phyloP scores from a whole-genome alignment of 805 yeast genomes.

The Metschnikowia gruessii region DNA sequence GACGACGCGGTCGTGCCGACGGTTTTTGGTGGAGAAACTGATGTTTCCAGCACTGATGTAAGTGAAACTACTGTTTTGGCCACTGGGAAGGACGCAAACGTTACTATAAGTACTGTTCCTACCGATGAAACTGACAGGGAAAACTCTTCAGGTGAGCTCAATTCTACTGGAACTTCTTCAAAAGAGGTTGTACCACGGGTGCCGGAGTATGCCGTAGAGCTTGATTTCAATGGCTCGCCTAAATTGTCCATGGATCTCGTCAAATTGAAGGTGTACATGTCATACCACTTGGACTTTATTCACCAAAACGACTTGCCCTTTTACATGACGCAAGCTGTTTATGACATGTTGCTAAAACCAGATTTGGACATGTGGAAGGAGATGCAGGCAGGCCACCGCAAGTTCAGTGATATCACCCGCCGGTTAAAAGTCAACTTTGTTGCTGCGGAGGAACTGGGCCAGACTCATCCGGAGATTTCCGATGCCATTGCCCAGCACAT shows the following conservation, averaged over 20 bases:
- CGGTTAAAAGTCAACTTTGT: conserved; percentile 14
- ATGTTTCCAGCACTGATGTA: neutral
- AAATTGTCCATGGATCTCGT: conserved; percentile 44
- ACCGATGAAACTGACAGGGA: no score
- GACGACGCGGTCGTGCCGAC: neutral
- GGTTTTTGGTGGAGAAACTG: neutral
- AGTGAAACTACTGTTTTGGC: no score
- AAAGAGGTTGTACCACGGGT: neutral
- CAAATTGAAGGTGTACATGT: conserved; percentile 32
- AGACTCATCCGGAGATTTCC: conserved; percentile 8
- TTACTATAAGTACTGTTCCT: no score
- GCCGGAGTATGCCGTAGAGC: conserved; percentile 23
- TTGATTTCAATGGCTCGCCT: conserved; percentile 40
- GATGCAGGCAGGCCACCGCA: neutral
- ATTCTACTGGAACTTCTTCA: neutral
- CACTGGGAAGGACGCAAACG: no score
- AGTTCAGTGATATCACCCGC: conserved; percentile 5
- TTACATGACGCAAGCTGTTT: conserved; percentile 48
- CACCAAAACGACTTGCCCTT: conserved; percentile 62
- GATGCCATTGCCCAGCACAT: conserved; percentile 6
- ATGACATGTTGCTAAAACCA: conserved; percentile 30
- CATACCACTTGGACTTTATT: conserved; percentile 43
- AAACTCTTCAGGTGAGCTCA: no score
- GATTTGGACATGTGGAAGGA: conserved; percentile 21
- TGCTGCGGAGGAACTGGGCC: conserved; percentile 19